Base-by-base conservation (phyloP, 1,284 basidiomycete genomes). In the Apiotrichum siamense region DNA sequence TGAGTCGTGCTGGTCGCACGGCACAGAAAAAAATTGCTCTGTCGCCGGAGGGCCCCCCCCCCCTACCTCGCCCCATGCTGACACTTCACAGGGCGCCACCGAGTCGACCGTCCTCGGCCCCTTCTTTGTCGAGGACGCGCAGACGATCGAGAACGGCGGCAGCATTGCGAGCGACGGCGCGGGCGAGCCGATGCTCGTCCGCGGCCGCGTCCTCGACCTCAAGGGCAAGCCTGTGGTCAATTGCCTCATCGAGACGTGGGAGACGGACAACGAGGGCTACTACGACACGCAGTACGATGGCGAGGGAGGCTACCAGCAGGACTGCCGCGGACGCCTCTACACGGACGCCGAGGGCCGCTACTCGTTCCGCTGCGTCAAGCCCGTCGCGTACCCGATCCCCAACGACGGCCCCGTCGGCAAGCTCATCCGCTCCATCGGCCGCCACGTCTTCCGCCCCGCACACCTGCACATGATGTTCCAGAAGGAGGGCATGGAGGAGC, bases 181-280 rank as follows among this genome's bases (percentile, higher is more conserved):
- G 69, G 88, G 88, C 33, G 81, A 87, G 9, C 86, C 86, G 64
- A 77, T 92, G 80, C 87, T 80, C 59, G 84, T 91, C 48, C 79
- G 86, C 63, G 88, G 88, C 3, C 78, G 77, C 2, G 79, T 91
- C 3, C 63, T 80, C 31, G 79, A 83, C 61, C 82, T 80, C 1
- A 72, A 80, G 29, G 88, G 88, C 24, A 77, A 80, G n/a, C 83
- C 85, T 1, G 78, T 90, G 44, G 64, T 81, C 5, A 76, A 77
- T 54, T 85, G 84, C 2, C 65, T 79, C 29, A 85, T 90, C 55
- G 86, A 90, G 52, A 89, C 87, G 15, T 90, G 87, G 89, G 88
- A 91, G 73, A 83, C 87, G 38, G 56, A 91, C 66, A 78, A 77
- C 5, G 65, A 80, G 52, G 58, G 87, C 61, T 66, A 75, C 65